Conservation (phyloP, 495 filamentous ascomycete genomes). For the Friedmanniomyces endolithicus region DNA sequence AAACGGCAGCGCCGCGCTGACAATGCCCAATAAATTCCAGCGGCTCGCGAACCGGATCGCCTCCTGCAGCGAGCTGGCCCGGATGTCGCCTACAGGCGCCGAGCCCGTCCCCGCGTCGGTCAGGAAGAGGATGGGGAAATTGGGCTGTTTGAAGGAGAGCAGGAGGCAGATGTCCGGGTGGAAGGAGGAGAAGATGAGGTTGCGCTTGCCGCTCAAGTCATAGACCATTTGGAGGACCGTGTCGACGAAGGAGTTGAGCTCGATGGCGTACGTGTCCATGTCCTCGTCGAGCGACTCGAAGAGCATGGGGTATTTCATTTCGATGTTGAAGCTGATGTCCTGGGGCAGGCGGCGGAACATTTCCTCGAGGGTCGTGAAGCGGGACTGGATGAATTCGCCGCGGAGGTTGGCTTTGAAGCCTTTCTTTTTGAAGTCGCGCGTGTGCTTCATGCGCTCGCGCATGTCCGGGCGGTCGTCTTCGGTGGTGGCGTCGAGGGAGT, state of each 20-base stretch:
- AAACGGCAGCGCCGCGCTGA: slow-evolving; percentile 69
- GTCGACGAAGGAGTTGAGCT: slow-evolving; percentile 95
- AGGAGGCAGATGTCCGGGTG: slow-evolving; percentile 93
- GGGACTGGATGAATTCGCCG: slow-evolving; percentile 84
- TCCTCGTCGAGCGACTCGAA: slow-evolving; percentile 86
- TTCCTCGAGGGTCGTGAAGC: slow-evolving; percentile 89
- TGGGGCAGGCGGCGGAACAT: slow-evolving; percentile 75
- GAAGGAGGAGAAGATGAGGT: slow-evolving; percentile 92
- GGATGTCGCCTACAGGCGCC: slow-evolving; percentile 67
- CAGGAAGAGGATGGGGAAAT: slow-evolving; percentile 86
- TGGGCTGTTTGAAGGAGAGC: slow-evolving; percentile 90
- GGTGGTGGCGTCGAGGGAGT: slow-evolving; percentile 33
- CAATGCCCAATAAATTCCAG: slow-evolving; percentile 91
- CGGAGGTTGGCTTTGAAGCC: slow-evolving; percentile 94
- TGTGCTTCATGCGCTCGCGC: slow-evolving; percentile 92
- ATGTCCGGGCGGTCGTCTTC: slow-evolving; percentile 44
- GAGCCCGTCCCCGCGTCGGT: slow-evolving; percentile 77
- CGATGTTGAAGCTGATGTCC: slow-evolving; percentile 88
- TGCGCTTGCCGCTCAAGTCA: slow-evolving; percentile 54
- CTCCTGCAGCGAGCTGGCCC: slow-evolving; percentile 88
- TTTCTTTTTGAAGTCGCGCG: slow-evolving; percentile 80
- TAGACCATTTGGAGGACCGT: slow-evolving; percentile 83
- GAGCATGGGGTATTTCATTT: slow-evolving; percentile 98
- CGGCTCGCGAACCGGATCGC: slow-evolving; percentile 83
- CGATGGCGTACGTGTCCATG: slow-evolving; percentile 95